phyloP scores from a whole-genome alignment of 192 early-diverging fungal genomes.

The Podila clonocystis region DNA sequence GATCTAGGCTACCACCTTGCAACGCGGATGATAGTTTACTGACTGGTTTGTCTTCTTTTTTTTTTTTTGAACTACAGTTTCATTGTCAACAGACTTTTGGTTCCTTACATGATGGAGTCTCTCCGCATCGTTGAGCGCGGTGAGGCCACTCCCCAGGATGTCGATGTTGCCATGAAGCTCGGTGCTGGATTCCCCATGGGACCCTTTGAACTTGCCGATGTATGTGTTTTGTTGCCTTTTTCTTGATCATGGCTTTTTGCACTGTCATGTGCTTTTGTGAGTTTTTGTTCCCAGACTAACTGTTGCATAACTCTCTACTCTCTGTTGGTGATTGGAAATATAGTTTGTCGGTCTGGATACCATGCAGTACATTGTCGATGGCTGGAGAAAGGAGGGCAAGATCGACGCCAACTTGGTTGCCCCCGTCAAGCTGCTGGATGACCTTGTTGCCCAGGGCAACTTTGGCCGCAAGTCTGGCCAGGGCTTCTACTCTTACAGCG shows the following conservation, averaged over 20 bases:
- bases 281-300: slow-evolving; percentile 4
- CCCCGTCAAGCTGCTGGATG: slow-evolving; percentile 75
- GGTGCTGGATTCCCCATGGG: slow-evolving; percentile 98
- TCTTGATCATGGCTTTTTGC: neutral
- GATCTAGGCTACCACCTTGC: neutral
- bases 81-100: slow-evolving; percentile 95
- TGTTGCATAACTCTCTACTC: neutral
- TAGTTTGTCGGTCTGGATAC: slow-evolving; percentile 96
- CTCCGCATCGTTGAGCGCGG: slow-evolving; percentile 91
- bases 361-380: slow-evolving; percentile 94
- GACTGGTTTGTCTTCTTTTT: slow-evolving; percentile 6
- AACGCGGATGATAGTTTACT: neutral
- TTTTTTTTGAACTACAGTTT: slow-evolving; percentile 57
- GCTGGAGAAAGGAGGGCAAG: slow-evolving; percentile 88
- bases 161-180: slow-evolving; percentile 97
- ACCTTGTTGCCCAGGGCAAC: slow-evolving; percentile 75
- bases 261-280: neutral
- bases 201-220: slow-evolving; percentile 84
- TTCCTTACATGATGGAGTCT: slow-evolving; percentile 98
- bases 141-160: slow-evolving; percentile 84
- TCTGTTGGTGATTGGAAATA: neutral
- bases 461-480: slow-evolving; percentile 89
- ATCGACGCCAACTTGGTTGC: slow-evolving; percentile 81
- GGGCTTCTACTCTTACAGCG: slow-evolving; percentile 85
- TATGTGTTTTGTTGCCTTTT: slow-evolving; percentile 50